phyloP scores from a whole-genome alignment of 352 stramenopile genomes.

The Phytophthora cryptogea region DNA sequence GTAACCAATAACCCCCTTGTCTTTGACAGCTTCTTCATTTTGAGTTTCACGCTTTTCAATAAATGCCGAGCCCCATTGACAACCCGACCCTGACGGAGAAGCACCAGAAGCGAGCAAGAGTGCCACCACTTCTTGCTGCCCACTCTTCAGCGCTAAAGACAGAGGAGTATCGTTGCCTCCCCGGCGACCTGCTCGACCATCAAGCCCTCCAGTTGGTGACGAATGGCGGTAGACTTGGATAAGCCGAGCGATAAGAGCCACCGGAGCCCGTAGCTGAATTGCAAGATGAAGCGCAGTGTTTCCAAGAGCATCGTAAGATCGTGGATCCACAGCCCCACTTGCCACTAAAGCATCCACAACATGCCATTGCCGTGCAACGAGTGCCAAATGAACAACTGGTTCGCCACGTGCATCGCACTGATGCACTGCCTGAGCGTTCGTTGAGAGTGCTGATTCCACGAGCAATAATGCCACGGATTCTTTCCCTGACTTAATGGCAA shows the following conservation, averaged over 20 bases:
- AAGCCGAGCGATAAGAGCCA: slow-evolving; percentile 43
- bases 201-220: slow-evolving; percentile 28
- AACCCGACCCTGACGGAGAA: slow-evolving; percentile 28
- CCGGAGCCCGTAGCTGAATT: slow-evolving; percentile 63
- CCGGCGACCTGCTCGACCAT: slow-evolving; percentile 31
- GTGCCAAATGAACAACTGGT: slow-evolving; percentile 59
- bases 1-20: slow-evolving; percentile 23
- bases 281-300: slow-evolving; percentile 68
- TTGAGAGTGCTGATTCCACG: slow-evolving; percentile 41
- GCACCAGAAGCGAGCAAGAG: slow-evolving; percentile 49
- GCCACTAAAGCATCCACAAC: slow-evolving; percentile 59
- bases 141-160: slow-evolving; percentile 57
- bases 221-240: slow-evolving; percentile 52
- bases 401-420: slow-evolving; percentile 55
- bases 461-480: slow-evolving; percentile 45
- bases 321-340: slow-evolving; percentile 47
- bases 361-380: slow-evolving; percentile 65
- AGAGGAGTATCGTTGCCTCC: slow-evolving; percentile 60
- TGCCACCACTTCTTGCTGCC: slow-evolving; percentile 57
- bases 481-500: slow-evolving; percentile 60
- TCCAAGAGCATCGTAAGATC: slow-evolving; percentile 46
- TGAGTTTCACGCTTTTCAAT: slow-evolving; percentile 18
- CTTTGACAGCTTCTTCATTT: slow-evolving; percentile 10
- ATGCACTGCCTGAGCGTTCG: slow-evolving; percentile 43
- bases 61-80: slow-evolving; percentile 36